Evolutionary conservation across 495 filamentous ascomycete species (phyloP).

Genomic region (Acidomyces sp.): DNA sequence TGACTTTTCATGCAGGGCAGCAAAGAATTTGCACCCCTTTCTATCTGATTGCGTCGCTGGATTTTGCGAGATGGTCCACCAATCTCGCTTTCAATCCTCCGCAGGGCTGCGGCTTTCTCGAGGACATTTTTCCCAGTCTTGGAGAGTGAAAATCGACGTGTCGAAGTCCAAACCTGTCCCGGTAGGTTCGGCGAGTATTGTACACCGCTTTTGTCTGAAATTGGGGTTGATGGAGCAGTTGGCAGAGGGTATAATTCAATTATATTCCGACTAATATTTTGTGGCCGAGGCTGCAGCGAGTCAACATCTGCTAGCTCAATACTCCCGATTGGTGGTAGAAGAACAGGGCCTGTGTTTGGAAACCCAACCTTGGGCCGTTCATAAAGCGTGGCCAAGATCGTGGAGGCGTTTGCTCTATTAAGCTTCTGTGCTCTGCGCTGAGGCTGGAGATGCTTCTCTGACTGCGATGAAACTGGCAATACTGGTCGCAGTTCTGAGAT

Average conservation of each 20-base stretch:
- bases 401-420: slow-evolving; percentile 11
- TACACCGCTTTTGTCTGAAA: too few relatives aligned
- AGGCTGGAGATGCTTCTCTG: too few relatives aligned
- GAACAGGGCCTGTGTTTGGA: slow-evolving; percentile 6
- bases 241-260: too few relatives aligned
- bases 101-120: slow-evolving; percentile 21
- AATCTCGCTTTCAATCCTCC: slow-evolving; percentile 28
- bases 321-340: slow-evolving; percentile 2
- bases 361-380: slow-evolving; percentile 7
- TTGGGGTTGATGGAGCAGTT: too few relatives aligned
- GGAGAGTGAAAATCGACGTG: too few relatives aligned
- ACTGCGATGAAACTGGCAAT: too few relatives aligned
- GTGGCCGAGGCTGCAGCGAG: too few relatives aligned
- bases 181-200: too few relatives aligned
- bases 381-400: slow-evolving; percentile 15
- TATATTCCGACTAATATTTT: too few relatives aligned
- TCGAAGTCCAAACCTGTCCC: too few relatives aligned
- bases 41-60: slow-evolving; percentile 21
- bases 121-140: slow-evolving; percentile 21
- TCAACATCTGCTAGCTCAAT: too few relatives aligned
- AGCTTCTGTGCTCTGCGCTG: slow-evolving; percentile 8
- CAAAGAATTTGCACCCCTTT: slow-evolving; percentile 23
- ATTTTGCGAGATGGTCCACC: slow-evolving; percentile 13
- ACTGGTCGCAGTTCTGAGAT: too few relatives aligned
- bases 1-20: slow-evolving; percentile 21